phyloP scores from a whole-genome alignment of 2,329 filamentous ascomycete species.

The Scytalidium sp. region DNA sequence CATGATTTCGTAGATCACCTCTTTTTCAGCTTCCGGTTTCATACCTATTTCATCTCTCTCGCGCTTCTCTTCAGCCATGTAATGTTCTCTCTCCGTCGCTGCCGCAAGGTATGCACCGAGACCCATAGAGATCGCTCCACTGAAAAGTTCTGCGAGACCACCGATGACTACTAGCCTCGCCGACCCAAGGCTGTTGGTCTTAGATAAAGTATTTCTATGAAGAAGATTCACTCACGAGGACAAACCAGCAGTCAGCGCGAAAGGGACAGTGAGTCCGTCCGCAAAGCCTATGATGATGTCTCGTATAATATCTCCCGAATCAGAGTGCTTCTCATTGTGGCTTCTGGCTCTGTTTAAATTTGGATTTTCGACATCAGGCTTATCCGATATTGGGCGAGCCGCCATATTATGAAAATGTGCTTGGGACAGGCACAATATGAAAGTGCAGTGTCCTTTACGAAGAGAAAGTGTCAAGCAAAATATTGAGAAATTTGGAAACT shows the following conservation, averaged over 20 bases:
- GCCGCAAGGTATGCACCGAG: constrained; percentile 56
- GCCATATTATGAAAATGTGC: too few species aligned
- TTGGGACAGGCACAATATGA: too few species aligned
- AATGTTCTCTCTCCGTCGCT: constrained; percentile 35
- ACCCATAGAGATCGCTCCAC: constrained; percentile 59
- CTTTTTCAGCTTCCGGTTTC: constrained; percentile 30
- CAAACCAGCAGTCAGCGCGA: constrained; percentile 73
- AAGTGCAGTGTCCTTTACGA: too few species aligned
- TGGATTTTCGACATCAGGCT: too few species aligned
- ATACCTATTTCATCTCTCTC: constrained; percentile 34
- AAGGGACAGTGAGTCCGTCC: constrained; percentile 77
- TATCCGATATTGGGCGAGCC: too few species aligned
- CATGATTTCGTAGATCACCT: constrained; percentile 37
- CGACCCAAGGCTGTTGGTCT: constrained; percentile 37
- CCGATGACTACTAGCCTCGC: constrained; percentile 50
- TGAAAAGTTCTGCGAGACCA: constrained; percentile 56
- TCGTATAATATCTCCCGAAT: constrained; percentile 46
- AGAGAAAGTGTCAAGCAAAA: too few species aligned
- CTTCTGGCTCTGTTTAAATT: too few species aligned
- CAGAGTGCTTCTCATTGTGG: too few species aligned
- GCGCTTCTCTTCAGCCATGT: constrained; percentile 33
- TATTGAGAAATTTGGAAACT: too few species aligned
- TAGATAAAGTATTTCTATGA: too few species aligned
- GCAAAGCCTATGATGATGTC: constrained; percentile 75
- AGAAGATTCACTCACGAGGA: constrained; percentile 46